phyloP scores from a whole-genome alignment of 2,329 filamentous ascomycete species.

The Monosporascus sp. region DNA sequence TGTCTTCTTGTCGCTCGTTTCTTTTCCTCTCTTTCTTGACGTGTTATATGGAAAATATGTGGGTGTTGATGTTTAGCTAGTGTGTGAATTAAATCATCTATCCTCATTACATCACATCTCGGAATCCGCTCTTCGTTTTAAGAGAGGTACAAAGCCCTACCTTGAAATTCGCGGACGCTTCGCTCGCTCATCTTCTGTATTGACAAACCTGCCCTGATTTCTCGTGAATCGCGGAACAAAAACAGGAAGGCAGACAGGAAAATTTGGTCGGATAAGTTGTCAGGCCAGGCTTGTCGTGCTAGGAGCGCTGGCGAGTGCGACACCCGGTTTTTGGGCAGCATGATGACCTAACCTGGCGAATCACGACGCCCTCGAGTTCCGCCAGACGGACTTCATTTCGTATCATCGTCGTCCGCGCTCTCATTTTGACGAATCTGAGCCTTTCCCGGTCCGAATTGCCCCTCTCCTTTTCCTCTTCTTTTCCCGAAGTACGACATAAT shows the following conservation, averaged over 20 bases:
- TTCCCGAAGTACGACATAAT: slow-evolving; percentile 8
- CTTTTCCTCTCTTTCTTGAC: neutral
- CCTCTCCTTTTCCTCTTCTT: slow-evolving; percentile 5
- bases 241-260: neutral
- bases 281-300: neutral
- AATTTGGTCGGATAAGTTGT: neutral
- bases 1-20: neutral
- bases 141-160: neutral
- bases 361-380: neutral
- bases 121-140: neutral
- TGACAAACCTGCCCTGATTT: neutral
- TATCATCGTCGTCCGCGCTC: slow-evolving; percentile 2
- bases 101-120: neutral
- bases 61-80: neutral
- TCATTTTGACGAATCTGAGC: slow-evolving; percentile 9
- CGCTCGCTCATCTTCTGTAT: neutral
- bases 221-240: neutral
- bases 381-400: neutral
- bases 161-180: neutral
- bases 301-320: neutral
- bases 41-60: neutral
- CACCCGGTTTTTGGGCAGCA: neutral
- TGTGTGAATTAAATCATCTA: neutral
- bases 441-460: neutral
- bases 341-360: neutral